Evolutionary conservation across 805 yeast species (phyloP), one percentile per base, ranked within the genome.

Genomic region (Kuraishia hungarica): DNA sequence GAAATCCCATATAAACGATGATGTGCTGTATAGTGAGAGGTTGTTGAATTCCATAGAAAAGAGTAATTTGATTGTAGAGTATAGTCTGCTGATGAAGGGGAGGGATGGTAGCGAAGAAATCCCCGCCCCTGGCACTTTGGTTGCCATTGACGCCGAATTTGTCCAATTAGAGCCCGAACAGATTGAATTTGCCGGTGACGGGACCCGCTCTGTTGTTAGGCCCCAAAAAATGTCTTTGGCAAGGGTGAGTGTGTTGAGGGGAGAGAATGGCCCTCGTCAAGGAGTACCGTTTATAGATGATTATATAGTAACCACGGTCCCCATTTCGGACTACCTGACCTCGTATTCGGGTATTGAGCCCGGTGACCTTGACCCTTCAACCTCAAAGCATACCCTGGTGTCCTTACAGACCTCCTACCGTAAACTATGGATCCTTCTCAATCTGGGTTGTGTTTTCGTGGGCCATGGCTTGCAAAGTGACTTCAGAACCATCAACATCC

Each of bases 101-200:
- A n/a, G n/a, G n/a, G n/a, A n/a, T n/a, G n/a, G n/a, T n/a, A n/a
- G n/a, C 39, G 76, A 78, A 51, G 92, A 87, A 61, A 88, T 89
- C 0, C 97, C 97, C 0, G 64, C 64, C 21, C 78, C 84, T 0
- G 97, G 97, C 0, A 75, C 89, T 1, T 67, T 91, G 47, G 84
- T 93, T 20, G 99, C 98, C 0, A 86, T 94, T 56, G 99, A 94
- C 74, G 97, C 99, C 0, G 99, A 94, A 68, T 94, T 96, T 75
- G 98, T 94, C 2, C 80, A 84, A 29, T 67, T 92, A 35, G 81
- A 83, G 52, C 87, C 87, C 2, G 97, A 91, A 60, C 82, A 86
- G 58, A 79, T 82, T 50, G 97, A 92, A 64, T 80, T 93, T 51
- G 81, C 82, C 54, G 82, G 85, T 54, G 82, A 82, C 58, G 97